phyloP scores from a whole-genome alignment of 2,329 filamentous ascomycete genomes.

The Hypoxylon sp. region DNA sequence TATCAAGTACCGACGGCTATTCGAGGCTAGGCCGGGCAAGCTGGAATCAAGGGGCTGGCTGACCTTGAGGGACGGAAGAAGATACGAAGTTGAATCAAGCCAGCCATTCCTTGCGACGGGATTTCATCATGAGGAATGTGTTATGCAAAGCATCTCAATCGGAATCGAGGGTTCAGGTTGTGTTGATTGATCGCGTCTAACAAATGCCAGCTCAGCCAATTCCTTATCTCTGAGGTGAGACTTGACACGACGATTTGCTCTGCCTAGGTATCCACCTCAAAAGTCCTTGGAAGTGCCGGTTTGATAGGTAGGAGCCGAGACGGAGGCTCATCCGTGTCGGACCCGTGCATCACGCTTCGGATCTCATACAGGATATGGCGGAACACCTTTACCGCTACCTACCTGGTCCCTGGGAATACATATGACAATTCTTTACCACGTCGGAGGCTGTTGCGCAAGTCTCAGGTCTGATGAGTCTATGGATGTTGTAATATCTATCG shows the following conservation, averaged over 20 bases:
- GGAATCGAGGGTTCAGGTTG: slow-evolving; percentile 17
- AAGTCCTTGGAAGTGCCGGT: slow-evolving; percentile 10
- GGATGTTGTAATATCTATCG: slow-evolving; percentile 38
- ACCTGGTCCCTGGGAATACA: neutral
- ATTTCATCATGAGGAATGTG: slow-evolving; percentile 10
- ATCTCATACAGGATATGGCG: slow-evolving; percentile 8
- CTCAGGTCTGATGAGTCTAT: slow-evolving; percentile 29
- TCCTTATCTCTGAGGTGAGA: slow-evolving; percentile 22
- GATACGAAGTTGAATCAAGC: slow-evolving; percentile 9
- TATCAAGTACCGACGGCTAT: slow-evolving; percentile 41
- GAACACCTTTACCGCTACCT: slow-evolving; percentile 29
- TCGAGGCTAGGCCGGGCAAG: slow-evolving; percentile 14
- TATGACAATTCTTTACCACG: slow-evolving; percentile 4
- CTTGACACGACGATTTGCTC: slow-evolving; percentile 7
- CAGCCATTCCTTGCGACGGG: slow-evolving; percentile 12
- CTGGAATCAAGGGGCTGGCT: neutral
- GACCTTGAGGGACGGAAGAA: neutral
- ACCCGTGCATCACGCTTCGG: slow-evolving; percentile 21
- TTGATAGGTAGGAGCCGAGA: slow-evolving; percentile 11
- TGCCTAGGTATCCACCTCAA: slow-evolving; percentile 7
- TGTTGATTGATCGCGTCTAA: slow-evolving; percentile 33
- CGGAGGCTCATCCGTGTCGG: slow-evolving; percentile 17
- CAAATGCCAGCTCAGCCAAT: slow-evolving; percentile 29
- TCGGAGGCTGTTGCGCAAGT: slow-evolving; percentile 34
- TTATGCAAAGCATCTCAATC: slow-evolving; percentile 35